A percentile compares a stretch with the other conserved stretches of the same genome.
phyloP scores from a whole-genome alignment of 495 filamentous ascomycete genomes.

The Chaetomium cochliodes region DNA sequence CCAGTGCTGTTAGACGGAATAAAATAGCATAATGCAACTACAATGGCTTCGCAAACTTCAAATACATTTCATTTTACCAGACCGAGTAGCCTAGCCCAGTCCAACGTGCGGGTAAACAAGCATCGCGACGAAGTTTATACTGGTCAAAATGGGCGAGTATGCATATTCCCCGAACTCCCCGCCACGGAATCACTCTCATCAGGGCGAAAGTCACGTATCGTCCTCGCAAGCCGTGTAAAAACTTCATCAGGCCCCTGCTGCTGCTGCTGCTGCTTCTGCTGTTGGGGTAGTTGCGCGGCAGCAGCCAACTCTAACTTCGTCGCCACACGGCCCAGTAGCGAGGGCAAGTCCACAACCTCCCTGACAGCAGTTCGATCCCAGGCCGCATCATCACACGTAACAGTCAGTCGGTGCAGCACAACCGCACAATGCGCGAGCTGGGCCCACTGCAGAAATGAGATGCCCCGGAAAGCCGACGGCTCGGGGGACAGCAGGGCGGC shows the following conservation, averaged over 20 bases:
- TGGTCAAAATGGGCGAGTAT: too few relatives aligned
- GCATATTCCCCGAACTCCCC: too few relatives aligned
- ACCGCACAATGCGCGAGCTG: background rate
- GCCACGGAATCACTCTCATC: background rate
- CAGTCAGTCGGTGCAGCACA: background rate
- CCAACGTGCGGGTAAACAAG: too few relatives aligned
- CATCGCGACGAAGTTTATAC: too few relatives aligned
- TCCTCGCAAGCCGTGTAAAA: background rate
- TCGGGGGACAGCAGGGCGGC: background rate
- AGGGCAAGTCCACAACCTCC: background rate
- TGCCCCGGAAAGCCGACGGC: background rate
- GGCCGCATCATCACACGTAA: background rate
- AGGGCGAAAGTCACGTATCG: background rate
- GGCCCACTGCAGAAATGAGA: background rate
- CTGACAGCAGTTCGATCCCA: background rate
- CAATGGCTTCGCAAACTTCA: too few relatives aligned
- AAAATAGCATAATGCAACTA: too few relatives aligned
- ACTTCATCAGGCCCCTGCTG: background rate
- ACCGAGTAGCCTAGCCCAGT: too few relatives aligned
- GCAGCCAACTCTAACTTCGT: background rate
- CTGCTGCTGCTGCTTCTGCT: too few relatives aligned
- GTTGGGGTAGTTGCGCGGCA: too few relatives aligned
- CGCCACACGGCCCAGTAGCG: background rate
- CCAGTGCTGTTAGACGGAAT: too few relatives aligned
- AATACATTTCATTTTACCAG: too few relatives aligned